Evolutionary conservation across 1,284 basidiomycete species (phyloP), one percentile per base, ranked within the genome.

Genomic region (Schizophyllum amplum): DNA sequence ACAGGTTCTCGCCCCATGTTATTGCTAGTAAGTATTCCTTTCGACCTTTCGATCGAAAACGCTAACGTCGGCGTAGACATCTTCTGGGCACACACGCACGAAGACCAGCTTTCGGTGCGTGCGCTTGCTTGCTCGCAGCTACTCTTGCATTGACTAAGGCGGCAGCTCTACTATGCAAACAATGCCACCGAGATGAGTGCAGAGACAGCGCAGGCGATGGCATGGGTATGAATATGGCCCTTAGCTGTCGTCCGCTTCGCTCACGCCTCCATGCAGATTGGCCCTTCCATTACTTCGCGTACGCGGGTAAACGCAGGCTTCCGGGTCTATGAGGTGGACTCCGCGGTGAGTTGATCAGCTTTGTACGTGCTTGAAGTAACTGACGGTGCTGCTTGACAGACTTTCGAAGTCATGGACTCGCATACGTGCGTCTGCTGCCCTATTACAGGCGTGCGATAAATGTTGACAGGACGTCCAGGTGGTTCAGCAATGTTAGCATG

Each of bases 51-150:
- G 58, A 15, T 47, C 26, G 47, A 33, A 22, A 55, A 17, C 5
- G 26, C 55, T 21, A 13, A 25, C n/a, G 1, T 47, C 24, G 22
- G 7, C 20, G 13, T 21, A 86, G 84, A 80, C 61, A 82, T 91
- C 50, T 91, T 92, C 73, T 91, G 79, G 64, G 90, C 90, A 1
- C 90, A 92, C 67, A 86, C 87, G 1, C 90, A 92, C 61, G 88
- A 92, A 67, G 90, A 92, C 67, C 80, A 90, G 68, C 68, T 89
- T 56, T 83, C 82, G n/a, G 85, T 85, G 60, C 52, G 79, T 70
- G 47, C n/a, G 24, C 22, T 23, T 42, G 21, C 26, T 24, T 24
- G n/a, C n/a, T n/a, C n/a, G n/a, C n/a, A n/a, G n/a, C n/a, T n/a
- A n/a, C n/a, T n/a, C 25, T 11, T 25, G 42, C 26, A 24, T 54